Percentiles rank a stretch among this genome's conserved stretches.
These are phyloP conservation scores for Hygrophoropsis aurantiaca DNA, from an alignment of 768 basidiomycete species.

Conservation along the genomic window DNA sequence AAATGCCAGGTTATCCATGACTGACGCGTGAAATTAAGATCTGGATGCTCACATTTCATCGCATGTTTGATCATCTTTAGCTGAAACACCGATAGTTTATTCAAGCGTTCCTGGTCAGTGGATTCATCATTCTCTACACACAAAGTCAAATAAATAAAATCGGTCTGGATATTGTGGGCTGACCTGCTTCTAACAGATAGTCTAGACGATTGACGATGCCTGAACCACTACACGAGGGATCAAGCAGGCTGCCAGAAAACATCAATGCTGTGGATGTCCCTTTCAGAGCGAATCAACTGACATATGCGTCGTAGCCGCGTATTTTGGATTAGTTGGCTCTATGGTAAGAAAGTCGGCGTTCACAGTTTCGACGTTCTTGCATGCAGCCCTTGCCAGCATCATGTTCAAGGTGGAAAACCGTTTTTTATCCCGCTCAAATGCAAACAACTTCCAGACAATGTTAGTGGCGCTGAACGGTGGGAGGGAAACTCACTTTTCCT, in stretches of 20 bases:
- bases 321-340: conserved; percentile 67
- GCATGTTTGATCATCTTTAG: conserved; percentile 90
- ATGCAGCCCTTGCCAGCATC: conserved; percentile 86
- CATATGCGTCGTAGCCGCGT: conserved; percentile 80
- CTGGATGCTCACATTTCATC: conserved; percentile 78
- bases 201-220: conserved; percentile 91
- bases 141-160: conserved; percentile 3
- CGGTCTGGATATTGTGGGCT: conserved; percentile 14
- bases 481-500: conserved; percentile 58
- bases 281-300: conserved; percentile 36
- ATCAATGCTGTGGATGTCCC: neutral
- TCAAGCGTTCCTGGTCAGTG: conserved; percentile 62
- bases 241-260: conserved; percentile 62
- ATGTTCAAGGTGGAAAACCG: conserved; percentile 80
- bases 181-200: conserved; percentile 75
- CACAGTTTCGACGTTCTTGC: conserved; percentile 73
- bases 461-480: too few species aligned
- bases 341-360: conserved; percentile 82
- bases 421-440: conserved; percentile 84
- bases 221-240: conserved; percentile 95
- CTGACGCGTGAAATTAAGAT: conserved; percentile 2
- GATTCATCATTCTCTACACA: conserved; percentile 56
- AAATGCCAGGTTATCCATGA: conserved; percentile 8
- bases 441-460: too few species aligned
- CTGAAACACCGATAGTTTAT: conserved; percentile 87